phyloP scores from a whole-genome alignment of 2,329 filamentous ascomycete species.

The Colletotrichum australisinense region DNA sequence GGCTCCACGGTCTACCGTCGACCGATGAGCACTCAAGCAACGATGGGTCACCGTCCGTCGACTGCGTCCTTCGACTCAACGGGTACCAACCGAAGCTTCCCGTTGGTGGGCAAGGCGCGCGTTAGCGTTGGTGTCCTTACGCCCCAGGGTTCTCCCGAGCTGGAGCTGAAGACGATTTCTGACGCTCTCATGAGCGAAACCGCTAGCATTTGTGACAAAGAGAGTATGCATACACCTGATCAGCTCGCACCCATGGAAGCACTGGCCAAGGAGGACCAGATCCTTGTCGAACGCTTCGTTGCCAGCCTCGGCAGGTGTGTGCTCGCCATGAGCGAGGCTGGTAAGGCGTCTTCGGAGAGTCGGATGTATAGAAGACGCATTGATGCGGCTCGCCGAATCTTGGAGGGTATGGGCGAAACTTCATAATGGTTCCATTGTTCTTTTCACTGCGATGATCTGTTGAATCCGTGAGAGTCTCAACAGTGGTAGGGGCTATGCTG shows the following conservation, averaged over 20 bases:
- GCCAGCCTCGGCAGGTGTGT: slow-evolving; percentile 71
- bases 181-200: slow-evolving; percentile 62
- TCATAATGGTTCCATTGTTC: slow-evolving; percentile 22
- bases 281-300: slow-evolving; percentile 69
- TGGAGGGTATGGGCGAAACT: slow-evolving; percentile 73
- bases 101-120: slow-evolving; percentile 65
- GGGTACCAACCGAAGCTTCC: slow-evolving; percentile 71
- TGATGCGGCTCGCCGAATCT: slow-evolving; percentile 77
- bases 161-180: slow-evolving; percentile 59
- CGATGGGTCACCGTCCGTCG: slow-evolving; percentile 64
- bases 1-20: slow-evolving; percentile 53
- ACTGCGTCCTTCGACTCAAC: slow-evolving; percentile 68
- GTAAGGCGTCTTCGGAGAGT: slow-evolving; percentile 66
- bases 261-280: slow-evolving; percentile 67
- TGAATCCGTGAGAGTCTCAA: slow-evolving; percentile 5
- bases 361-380: slow-evolving; percentile 77
- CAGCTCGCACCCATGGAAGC: slow-evolving; percentile 56
- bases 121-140: slow-evolving; percentile 58
- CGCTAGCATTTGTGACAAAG: slow-evolving; percentile 52
- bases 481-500: slow-evolving; percentile 2
- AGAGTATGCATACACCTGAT: slow-evolving; percentile 43
- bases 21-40: slow-evolving; percentile 54
- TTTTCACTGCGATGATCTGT: slow-evolving; percentile 13
- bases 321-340: slow-evolving; percentile 65
- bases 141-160: slow-evolving; percentile 60